Conservation (phyloP, 2,329 filamentous ascomycete genomes). For the Thelonectria rubi region DNA sequence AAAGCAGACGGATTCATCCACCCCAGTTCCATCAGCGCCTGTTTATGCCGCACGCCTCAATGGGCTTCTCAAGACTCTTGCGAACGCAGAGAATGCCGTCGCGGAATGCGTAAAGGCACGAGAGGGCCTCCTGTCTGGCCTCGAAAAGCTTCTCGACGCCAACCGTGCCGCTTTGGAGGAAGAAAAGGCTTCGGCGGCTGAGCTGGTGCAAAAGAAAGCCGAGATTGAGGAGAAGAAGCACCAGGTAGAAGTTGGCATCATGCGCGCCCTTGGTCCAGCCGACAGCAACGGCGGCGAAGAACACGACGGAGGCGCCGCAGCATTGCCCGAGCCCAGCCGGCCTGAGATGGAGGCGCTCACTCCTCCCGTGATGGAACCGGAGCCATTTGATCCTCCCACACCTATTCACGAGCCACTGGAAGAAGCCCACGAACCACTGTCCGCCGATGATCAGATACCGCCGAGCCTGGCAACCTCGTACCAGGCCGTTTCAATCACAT, state of each 20-base stretch:
- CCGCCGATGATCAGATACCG: conserved; percentile 51
- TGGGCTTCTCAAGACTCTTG: conserved; percentile 87
- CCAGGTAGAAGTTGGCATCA: conserved; percentile 90
- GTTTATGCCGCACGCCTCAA: conserved; percentile 92
- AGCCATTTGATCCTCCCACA: conserved; percentile 34
- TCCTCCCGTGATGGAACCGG: conserved; percentile 68
- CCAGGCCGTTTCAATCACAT: conserved; percentile 58
- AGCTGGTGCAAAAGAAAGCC: conserved; percentile 71
- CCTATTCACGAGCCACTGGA: conserved; percentile 30
- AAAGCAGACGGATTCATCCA: conserved; percentile 78
- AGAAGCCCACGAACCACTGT: conserved; percentile 33
- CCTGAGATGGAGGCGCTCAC: conserved; percentile 89
- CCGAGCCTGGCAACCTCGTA: conserved; percentile 55
- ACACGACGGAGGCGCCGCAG: conserved; percentile 56
- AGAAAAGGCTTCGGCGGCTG: conserved; percentile 73
- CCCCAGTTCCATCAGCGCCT: conserved; percentile 78
- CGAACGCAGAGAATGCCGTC: conserved; percentile 87
- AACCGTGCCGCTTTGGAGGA: conserved; percentile 74
- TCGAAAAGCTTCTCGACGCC: conserved; percentile 82
- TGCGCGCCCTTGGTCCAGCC: conserved; percentile 78
- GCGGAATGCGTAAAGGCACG: conserved; percentile 90
- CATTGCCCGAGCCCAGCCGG: conserved; percentile 69
- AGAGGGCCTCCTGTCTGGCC: conserved; percentile 75
- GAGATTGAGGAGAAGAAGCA: conserved; percentile 84
- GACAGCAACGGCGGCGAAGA: conserved; percentile 60